These are phyloP conservation scores for Aureobasidium vineae DNA, from an alignment of 2,329 filamentous ascomycete species.

Conservation along the genomic window DNA sequence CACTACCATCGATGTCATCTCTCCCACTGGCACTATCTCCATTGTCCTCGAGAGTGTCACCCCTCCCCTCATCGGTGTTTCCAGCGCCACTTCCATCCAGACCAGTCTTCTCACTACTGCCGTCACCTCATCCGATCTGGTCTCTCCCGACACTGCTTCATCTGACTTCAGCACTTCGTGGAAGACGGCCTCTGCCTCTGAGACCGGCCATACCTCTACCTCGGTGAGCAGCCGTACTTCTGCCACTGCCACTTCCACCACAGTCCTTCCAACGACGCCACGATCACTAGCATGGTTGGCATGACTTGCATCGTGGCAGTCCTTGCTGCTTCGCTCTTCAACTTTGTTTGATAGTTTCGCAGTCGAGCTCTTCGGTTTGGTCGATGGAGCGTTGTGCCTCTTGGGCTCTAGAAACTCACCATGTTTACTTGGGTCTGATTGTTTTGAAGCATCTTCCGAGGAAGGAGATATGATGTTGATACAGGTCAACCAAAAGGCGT, in stretches of 20 bases:
- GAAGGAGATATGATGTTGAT: neutral
- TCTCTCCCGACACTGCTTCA: constrained; percentile 1
- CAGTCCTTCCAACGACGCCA: constrained; percentile 16
- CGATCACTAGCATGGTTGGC: neutral
- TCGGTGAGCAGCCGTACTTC: neutral
- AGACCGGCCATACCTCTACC: neutral
- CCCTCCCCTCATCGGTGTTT: neutral
- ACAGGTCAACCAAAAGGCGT: neutral
- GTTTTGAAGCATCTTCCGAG: neutral
- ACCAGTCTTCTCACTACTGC: neutral
- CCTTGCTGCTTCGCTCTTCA: constrained; percentile 19
- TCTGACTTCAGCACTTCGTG: neutral
- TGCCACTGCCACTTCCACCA: neutral
- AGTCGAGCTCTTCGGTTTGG: neutral
- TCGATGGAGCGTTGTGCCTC: neutral
- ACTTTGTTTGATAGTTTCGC: neutral
- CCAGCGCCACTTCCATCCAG: neutral
- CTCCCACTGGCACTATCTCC: neutral
- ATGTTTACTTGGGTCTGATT: neutral
- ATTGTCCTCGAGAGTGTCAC: neutral
- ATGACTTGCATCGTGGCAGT: constrained; percentile 3
- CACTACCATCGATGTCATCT: neutral
- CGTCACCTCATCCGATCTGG: constrained; percentile 1
- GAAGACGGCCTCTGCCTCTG: constrained; percentile 14
- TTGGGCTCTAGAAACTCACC: neutral